Evolutionary conservation across 2,329 filamentous ascomycete species (phyloP), one percentile per base, ranked within the genome.

Genomic region (Capronia americana): DNA sequence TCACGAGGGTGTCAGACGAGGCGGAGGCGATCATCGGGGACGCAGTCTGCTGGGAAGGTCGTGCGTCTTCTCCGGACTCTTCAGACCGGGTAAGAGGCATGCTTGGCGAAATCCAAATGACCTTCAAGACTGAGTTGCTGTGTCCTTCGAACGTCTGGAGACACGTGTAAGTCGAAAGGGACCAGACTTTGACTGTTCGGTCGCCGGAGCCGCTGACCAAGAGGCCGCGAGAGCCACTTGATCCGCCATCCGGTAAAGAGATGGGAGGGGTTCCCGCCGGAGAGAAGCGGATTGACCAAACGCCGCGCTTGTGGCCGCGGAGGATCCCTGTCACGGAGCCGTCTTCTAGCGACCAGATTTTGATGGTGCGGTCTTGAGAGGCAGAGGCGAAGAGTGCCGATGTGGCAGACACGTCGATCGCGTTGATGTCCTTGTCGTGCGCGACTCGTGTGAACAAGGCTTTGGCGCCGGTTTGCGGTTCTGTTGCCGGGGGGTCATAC

Each of bases 341-440:
- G 76, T 95, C 92, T 71, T 93, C 90, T 6, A 90, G 85, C 7
- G 93, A 95, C 91, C 94, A 99, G 66, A 99, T 95, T 81, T 98
- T 99, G 71, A 98, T 93, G 0, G 92, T 96, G 71, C 93, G 92
- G 77, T 99, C 95, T 79, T 99, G 95, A 4, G 94, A 98, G 32
- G 95, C 94, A 0, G 95, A 97, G 2, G 94, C 96, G 75, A 99
- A 98, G 0, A 97, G 80, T n/a, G 88, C 87, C 4, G 87, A 87
- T 1, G 86, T 84, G 24, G 88, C 85, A 70, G 93, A 92, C 11
- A 95, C 85, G 70, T 96, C 92, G 58, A 99, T 86, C 2, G 95
- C 93, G 74, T 99, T 99, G 79, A 99, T 99, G 72, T 99, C 95
- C 77, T 99, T 99, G 75, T 99, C 95, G 79, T 99, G 95, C 0